phyloP scores from a whole-genome alignment of 805 yeast genomes.

The Kuraishia piskuri region DNA sequence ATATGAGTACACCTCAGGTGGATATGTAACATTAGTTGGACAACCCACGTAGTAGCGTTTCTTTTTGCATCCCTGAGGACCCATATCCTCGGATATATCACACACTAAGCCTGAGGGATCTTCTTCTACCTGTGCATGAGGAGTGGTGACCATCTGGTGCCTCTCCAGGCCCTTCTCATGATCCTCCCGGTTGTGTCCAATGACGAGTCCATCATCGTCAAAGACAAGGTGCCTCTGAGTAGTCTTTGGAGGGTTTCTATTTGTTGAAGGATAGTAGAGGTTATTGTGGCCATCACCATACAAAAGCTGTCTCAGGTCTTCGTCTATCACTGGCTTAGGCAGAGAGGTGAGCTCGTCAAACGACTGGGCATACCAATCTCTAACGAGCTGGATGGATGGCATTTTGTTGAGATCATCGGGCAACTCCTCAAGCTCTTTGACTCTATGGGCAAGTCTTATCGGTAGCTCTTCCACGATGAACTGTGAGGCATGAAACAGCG shows the following conservation, averaged over 20 bases:
- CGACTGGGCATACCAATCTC: conserved; percentile 86
- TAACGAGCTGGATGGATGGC: conserved; percentile 69
- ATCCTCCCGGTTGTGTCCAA: conserved; percentile 4
- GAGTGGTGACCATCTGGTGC: not conserved
- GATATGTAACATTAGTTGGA: conserved; percentile 53
- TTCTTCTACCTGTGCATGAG: not conserved
- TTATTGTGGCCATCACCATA: conserved; percentile 10
- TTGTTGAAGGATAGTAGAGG: conserved; percentile 4
- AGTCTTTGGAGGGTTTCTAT: not conserved
- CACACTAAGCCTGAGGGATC: conserved; percentile 9
- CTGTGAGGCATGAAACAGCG: conserved; percentile 73
- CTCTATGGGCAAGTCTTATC: conserved; percentile 77
- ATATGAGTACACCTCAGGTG: conserved; percentile 64
- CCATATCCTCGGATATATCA: not conserved
- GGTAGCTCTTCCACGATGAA: conserved; percentile 84
- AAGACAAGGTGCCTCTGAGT: conserved; percentile 8
- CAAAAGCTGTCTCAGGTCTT: conserved; percentile 30
- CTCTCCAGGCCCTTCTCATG: not conserved
- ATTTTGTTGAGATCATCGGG: conserved; percentile 67
- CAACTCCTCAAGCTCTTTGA: conserved; percentile 71
- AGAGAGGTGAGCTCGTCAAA: conserved; percentile 73
- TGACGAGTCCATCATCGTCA: conserved; percentile 41
- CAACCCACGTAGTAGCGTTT: conserved; percentile 43
- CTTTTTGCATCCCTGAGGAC: conserved; percentile 12
- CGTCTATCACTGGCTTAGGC: conserved; percentile 45